Conservation (phyloP, 2,329 filamentous ascomycete species). For the Tolypocladium paradoxum region DNA sequence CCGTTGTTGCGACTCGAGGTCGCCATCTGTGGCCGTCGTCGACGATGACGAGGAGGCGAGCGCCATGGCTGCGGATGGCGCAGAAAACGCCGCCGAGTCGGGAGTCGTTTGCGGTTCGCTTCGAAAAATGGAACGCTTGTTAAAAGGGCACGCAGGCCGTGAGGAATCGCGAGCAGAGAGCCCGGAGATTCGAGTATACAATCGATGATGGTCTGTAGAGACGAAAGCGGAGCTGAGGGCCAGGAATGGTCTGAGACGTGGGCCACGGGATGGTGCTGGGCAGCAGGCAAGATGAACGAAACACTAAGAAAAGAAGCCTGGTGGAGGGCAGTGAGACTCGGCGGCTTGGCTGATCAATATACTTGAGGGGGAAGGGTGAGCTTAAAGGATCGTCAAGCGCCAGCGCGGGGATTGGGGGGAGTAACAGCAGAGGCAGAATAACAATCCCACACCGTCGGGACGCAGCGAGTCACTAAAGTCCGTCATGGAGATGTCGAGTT, state of each 20-base stretch:
- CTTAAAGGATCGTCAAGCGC: not conserved
- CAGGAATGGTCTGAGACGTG: not conserved
- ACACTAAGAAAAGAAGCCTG: not conserved
- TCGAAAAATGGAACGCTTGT: not conserved
- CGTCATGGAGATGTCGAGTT: not conserved
- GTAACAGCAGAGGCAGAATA: not conserved
- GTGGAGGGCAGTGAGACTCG: not conserved
- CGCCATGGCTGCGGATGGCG: slow-evolving; percentile 3
- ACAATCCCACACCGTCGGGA: not conserved
- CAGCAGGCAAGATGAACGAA: not conserved
- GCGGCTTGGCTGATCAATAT: not conserved
- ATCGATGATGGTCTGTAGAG: not conserved
- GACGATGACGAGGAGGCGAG: not conserved
- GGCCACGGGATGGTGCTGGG: not conserved
- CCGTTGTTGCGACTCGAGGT: slow-evolving; percentile 30
- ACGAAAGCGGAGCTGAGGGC: not conserved
- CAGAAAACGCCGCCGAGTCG: too few species aligned
- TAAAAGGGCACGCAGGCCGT: not conserved
- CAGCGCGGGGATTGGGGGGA: not conserved
- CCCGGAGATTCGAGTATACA: not conserved
- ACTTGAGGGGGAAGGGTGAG: not conserved
- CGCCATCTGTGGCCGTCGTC: slow-evolving; percentile 21
- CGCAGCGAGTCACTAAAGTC: not conserved
- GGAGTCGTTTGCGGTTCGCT: not conserved
- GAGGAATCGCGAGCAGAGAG: not conserved